Conservation (phyloP, 352 stramenopile species). For the Globisporangium viniferum region DNA sequence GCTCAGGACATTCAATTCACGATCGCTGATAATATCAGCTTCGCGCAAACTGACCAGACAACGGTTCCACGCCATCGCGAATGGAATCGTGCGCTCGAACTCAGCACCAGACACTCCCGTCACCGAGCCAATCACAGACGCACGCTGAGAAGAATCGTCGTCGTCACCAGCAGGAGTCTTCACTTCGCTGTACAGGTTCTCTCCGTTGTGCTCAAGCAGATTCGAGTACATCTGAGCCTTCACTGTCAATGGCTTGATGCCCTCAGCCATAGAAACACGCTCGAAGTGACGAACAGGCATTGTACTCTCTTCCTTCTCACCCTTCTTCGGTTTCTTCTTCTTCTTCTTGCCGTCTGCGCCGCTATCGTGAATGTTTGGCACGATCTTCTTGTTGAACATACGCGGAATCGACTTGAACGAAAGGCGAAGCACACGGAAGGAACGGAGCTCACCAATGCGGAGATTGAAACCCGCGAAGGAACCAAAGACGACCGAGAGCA, state of each 20-base stretch:
- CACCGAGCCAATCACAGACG: constrained; percentile 65
- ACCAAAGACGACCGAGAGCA: constrained; percentile 74
- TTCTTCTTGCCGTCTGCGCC: constrained; percentile 55
- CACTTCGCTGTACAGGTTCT: constrained; percentile 60
- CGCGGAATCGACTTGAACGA: constrained; percentile 85
- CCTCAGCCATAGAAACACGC: constrained; percentile 78
- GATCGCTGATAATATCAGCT: constrained; percentile 81
- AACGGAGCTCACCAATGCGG: constrained; percentile 79
- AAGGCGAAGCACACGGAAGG: constrained; percentile 77
- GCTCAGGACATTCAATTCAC: constrained; percentile 81
- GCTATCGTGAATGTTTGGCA: constrained; percentile 78
- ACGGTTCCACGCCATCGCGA: constrained; percentile 87
- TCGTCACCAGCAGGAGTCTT: constrained; percentile 64
- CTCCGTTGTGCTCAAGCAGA: constrained; percentile 54
- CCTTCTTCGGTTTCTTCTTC: constrained; percentile 72
- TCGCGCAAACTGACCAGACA: constrained; percentile 73
- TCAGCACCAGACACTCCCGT: constrained; percentile 75
- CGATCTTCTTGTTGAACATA: constrained; percentile 89
- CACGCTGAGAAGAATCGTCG: constrained; percentile 50
- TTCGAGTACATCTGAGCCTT: constrained; percentile 84
- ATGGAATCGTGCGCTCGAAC: constrained; percentile 84
- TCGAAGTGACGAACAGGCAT: constrained; percentile 81
- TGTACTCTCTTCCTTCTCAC: constrained; percentile 49
- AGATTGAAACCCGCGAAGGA: constrained; percentile 85
- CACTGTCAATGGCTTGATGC: constrained; percentile 75